These are phyloP conservation scores for Thalassiosira ordinaria DNA, from an alignment of 352 stramenopile genomes.

Conservation along the genomic window DNA sequence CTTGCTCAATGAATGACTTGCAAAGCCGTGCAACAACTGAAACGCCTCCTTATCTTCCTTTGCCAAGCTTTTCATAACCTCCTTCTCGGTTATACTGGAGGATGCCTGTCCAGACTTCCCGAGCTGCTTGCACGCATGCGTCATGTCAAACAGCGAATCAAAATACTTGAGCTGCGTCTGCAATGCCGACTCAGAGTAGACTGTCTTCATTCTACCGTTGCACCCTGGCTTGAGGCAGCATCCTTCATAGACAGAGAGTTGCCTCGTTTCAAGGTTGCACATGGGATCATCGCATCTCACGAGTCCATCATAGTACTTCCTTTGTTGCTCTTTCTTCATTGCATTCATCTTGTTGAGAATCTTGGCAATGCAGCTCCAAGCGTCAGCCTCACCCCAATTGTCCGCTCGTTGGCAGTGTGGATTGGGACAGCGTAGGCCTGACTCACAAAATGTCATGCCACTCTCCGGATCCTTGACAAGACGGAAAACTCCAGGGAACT, in stretches of 20 bases:
- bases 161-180: constrained; percentile 98
- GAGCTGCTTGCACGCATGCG: constrained; percentile 89
- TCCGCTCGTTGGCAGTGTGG: constrained; percentile 60
- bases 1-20: constrained; percentile 49
- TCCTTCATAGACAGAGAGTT: constrained; percentile 93
- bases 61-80: constrained; percentile 42
- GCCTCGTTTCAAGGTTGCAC: constrained; percentile 93
- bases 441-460: constrained; percentile 37
- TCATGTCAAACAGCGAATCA: constrained; percentile 94
- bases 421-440: constrained; percentile 68
- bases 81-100: constrained; percentile 45
- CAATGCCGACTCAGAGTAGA: constrained; percentile 90
- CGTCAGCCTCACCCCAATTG: constrained; percentile 67
- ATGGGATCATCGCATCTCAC: constrained; percentile 94
- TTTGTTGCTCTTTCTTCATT: constrained; percentile 76
- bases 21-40: constrained; percentile 42
- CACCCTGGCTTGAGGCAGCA: constrained; percentile 92
- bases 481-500: constrained; percentile 75
- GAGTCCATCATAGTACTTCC: constrained; percentile 90
- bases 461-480: constrained; percentile 44
- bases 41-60: constrained; percentile 51
- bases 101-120: constrained; percentile 28
- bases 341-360: constrained; percentile 70
- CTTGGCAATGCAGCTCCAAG: constrained; percentile 60
- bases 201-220: constrained; percentile 89